These are phyloP conservation scores for Scedosporium boydii DNA, from an alignment of 2,329 filamentous ascomycete species.

Conservation along the genomic window DNA sequence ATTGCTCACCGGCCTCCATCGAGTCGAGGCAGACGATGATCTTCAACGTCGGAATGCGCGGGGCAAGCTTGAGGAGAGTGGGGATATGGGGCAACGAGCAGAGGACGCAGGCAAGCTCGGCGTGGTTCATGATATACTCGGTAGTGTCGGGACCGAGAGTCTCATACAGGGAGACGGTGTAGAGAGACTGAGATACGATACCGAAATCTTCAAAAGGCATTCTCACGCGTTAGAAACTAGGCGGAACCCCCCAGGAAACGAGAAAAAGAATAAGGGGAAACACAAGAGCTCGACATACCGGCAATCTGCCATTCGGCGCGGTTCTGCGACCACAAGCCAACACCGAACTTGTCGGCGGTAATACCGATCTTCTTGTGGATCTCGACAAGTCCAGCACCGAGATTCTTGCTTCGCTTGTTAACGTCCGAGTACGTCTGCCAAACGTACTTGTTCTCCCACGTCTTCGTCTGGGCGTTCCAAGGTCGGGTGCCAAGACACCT, in stretches of 20 bases:
- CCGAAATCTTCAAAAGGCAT: conserved; percentile 56
- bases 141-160: conserved; percentile 85
- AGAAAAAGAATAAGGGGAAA: background rate
- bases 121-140: conserved; percentile 93
- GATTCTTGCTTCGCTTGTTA: conserved; percentile 68
- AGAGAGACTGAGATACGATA: conserved; percentile 78
- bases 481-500: conserved; percentile 72
- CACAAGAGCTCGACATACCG: conserved; percentile 31
- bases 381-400: conserved; percentile 78
- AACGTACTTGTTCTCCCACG: conserved; percentile 63
- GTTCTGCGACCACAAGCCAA: conserved; percentile 83
- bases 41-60: conserved; percentile 73
- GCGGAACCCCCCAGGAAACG: background rate
- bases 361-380: conserved; percentile 67
- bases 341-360: conserved; percentile 52
- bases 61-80: conserved; percentile 66
- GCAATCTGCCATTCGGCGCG: conserved; percentile 81
- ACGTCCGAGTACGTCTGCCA: conserved; percentile 80
- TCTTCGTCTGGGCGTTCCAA: conserved; percentile 66
- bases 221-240: background rate
- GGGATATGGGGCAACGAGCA: conserved; percentile 76
- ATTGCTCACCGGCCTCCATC: conserved; percentile 67
- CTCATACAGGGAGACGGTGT: conserved; percentile 89
- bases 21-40: conserved; percentile 80
- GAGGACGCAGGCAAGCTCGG: conserved; percentile 63